Evolutionary conservation across 306 rosid species (phyloP).

Genomic region (Cicer judaicum): DNA sequence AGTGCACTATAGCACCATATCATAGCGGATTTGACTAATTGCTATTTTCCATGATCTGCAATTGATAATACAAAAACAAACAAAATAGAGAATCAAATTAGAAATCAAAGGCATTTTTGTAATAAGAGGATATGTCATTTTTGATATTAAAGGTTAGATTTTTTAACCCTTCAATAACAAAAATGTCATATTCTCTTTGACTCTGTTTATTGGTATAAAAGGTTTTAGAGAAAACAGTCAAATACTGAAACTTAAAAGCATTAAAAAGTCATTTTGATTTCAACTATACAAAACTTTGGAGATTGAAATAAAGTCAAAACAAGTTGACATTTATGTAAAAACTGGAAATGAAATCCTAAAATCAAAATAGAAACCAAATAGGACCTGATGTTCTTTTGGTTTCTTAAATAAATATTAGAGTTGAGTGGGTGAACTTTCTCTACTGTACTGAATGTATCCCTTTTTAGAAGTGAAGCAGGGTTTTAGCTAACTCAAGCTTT

Average conservation of each 20-base stretch:
- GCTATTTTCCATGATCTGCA: too few relatives aligned
- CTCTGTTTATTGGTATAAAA: background rate
- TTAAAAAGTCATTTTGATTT: background rate
- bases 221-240: background rate
- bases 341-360: background rate
- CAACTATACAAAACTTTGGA: background rate
- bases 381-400: conserved; percentile 1
- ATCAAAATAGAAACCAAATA: background rate
- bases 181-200: background rate
- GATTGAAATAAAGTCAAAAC: background rate
- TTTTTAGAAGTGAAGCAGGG: conserved; percentile 5
- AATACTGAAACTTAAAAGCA: background rate
- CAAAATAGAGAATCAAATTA: too few relatives aligned
- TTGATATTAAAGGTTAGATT: too few relatives aligned
- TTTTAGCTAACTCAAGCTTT: background rate
- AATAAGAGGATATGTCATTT: too few relatives aligned
- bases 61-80: too few relatives aligned
- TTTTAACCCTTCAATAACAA: too few relatives aligned
- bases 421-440: background rate
- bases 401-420: background rate
- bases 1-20: too few relatives aligned
- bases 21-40: too few relatives aligned
- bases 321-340: background rate
- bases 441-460: background rate
- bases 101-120: too few relatives aligned